Conservation (phyloP, 2,329 filamentous ascomycete genomes). For the Stagonosporopsis tanaceti region DNA sequence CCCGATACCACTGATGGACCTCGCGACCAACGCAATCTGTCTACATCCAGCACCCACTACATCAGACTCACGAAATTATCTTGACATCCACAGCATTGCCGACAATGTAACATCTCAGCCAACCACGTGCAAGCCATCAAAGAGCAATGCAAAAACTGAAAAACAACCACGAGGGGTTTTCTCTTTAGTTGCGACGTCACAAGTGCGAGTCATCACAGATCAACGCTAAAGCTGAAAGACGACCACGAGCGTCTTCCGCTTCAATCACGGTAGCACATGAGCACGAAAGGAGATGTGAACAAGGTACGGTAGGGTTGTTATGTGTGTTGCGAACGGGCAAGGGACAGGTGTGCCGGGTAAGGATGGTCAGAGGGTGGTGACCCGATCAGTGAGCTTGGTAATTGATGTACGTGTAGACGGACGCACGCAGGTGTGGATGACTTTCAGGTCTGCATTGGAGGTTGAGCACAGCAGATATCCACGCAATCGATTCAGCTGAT, state of each 20-base stretch:
- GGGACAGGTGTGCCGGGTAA: neutral
- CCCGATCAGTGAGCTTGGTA: neutral
- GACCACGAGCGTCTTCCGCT: neutral
- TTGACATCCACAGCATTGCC: too few relatives aligned
- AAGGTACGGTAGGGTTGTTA: neutral
- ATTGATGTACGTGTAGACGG: neutral
- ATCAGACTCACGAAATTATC: neutral
- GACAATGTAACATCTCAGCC: too few relatives aligned
- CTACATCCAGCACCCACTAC: neutral
- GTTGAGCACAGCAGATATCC: neutral
- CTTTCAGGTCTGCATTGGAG: neutral
- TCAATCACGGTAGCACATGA: neutral
- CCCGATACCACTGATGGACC: neutral
- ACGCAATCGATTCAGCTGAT: neutral
- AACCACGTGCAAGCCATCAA: too few relatives aligned
- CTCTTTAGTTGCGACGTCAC: too few relatives aligned
- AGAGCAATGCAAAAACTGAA: too few relatives aligned
- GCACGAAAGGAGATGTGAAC: neutral
- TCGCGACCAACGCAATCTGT: too few relatives aligned
- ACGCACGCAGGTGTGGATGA: neutral
- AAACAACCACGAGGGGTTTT: too few relatives aligned
- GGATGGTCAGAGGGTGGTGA: neutral
- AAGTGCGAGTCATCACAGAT: neutral
- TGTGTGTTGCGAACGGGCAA: neutral
- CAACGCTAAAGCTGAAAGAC: neutral